Percentiles rank a stretch among this genome's conserved stretches.
phyloP scores from a whole-genome alignment of 352 stramenopile genomes.

The Thraustochytrium sp. region DNA sequence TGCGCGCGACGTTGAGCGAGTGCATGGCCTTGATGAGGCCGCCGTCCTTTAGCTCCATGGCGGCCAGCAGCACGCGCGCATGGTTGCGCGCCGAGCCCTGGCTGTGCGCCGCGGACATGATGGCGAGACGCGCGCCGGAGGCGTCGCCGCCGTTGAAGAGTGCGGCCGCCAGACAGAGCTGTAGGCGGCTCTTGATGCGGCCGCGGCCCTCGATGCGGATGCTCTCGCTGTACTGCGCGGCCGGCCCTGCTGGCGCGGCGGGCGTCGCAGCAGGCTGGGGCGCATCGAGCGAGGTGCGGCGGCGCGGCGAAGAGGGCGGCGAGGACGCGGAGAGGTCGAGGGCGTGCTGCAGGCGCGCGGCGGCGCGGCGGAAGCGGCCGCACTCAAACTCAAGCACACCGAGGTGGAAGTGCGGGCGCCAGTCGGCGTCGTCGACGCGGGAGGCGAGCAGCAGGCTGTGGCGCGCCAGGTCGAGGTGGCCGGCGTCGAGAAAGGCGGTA shows the following conservation, averaged over 20 bases:
- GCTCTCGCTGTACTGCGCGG: background rate
- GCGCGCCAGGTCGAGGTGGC: background rate
- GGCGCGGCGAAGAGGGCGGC: background rate
- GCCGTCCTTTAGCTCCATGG: background rate
- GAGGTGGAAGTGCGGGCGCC: constrained; percentile 9
- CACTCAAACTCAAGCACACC: background rate
- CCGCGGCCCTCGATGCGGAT: background rate
- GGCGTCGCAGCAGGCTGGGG: no score
- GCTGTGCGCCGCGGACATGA: constrained; percentile 16
- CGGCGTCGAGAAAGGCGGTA: background rate
- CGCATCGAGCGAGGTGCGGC: background rate
- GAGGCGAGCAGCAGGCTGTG: background rate
- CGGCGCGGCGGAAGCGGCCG: background rate
- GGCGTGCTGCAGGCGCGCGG: background rate
- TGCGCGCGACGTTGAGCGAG: constrained; percentile 22
- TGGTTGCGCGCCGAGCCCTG: background rate
- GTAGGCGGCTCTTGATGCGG: background rate
- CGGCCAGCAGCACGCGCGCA: constrained; percentile 6
- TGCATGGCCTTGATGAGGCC: background rate
- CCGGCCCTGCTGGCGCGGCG: no score
- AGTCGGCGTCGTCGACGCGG: background rate
- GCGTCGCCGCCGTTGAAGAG: constrained; percentile 23
- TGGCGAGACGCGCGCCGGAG: background rate
- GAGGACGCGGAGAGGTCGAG: background rate
- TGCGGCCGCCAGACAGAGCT: background rate